Percentiles rank a stretch among this genome's conserved stretches.
phyloP scores from a whole-genome alignment of 163 green algal genomes.

The Trebouxiophyceae sp. region DNA sequence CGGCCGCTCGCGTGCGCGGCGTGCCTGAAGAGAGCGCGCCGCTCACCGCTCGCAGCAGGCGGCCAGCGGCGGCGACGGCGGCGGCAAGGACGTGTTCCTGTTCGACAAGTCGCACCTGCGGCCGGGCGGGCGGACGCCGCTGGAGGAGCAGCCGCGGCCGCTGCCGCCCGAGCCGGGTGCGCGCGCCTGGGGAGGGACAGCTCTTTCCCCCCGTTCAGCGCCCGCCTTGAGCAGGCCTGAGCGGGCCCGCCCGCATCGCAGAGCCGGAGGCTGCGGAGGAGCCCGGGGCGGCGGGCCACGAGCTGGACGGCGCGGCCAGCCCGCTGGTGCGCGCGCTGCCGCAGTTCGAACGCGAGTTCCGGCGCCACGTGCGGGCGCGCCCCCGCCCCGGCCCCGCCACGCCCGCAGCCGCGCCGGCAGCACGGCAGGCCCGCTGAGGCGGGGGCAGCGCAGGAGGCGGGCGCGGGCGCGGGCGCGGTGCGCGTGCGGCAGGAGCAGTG shows the following conservation, averaged over 20 bases:
- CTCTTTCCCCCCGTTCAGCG: too few relatives aligned
- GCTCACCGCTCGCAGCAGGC: too few relatives aligned
- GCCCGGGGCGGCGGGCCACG: slow-evolving; percentile 39
- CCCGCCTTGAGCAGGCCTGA: too few relatives aligned
- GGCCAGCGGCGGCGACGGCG: too few relatives aligned
- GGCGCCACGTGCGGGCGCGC: slow-evolving; percentile 24
- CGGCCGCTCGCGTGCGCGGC: too few relatives aligned
- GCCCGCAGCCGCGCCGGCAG: neutral
- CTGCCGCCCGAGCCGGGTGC: too few relatives aligned
- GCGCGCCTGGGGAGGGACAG: too few relatives aligned
- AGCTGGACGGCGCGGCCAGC: slow-evolving; percentile 42
- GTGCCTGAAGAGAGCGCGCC: too few relatives aligned
- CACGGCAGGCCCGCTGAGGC: slow-evolving; percentile 14
- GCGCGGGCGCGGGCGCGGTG: slow-evolving; percentile 12
- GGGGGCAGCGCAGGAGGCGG: slow-evolving; percentile 31
- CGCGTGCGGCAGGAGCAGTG: slow-evolving; percentile 15
- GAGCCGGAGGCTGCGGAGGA: neutral
- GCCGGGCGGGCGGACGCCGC: slow-evolving; percentile 30
- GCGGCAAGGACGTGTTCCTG: slow-evolving; percentile 71
- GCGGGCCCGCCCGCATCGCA: too few relatives aligned
- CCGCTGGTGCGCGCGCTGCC: slow-evolving; percentile 75
- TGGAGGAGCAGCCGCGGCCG: slow-evolving; percentile 26
- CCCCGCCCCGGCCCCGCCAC: neutral
- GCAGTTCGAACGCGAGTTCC: slow-evolving; percentile 81
- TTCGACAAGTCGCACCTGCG: slow-evolving; percentile 65